These are phyloP conservation scores for Citrus sp. DNA, from an alignment of 345 rosid genomes.

Conservation along the genomic window DNA sequence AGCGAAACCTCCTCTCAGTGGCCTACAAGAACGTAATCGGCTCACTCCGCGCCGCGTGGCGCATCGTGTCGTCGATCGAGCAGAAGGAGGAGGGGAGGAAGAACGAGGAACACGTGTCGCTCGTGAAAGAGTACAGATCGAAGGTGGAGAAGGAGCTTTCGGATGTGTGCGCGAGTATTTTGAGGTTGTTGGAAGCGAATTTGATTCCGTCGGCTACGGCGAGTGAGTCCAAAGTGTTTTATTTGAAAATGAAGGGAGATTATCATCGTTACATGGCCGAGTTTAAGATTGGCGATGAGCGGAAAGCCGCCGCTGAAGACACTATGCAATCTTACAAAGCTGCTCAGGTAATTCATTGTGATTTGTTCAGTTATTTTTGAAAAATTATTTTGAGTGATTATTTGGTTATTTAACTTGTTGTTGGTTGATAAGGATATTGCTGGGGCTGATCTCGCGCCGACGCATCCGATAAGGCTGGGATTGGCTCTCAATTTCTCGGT, in stretches of 20 bases:
- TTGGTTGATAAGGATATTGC: constrained; percentile 56
- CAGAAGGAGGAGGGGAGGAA: constrained; percentile 91
- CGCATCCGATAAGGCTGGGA: constrained; percentile 90
- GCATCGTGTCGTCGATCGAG: constrained; percentile 92
- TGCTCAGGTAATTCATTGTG: constrained; percentile 56
- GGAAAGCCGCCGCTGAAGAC: constrained; percentile 93
- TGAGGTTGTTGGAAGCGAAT: constrained; percentile 58
- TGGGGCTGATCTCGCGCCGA: constrained; percentile 74
- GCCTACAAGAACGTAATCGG: constrained; percentile 99
- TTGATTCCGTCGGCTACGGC: constrained; percentile 72
- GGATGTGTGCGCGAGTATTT: constrained; percentile 70
- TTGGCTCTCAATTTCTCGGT: constrained; percentile 85
- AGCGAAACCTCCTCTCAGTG: constrained; percentile 91
- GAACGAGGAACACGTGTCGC: constrained; percentile 89
- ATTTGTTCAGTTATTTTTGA: no score
- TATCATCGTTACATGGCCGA: constrained; percentile 93
- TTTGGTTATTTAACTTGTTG: neutral
- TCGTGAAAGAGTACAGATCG: constrained; percentile 93
- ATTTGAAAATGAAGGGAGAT: constrained; percentile 73
- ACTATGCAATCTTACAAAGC: constrained; percentile 92
- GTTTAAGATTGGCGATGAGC: constrained; percentile 81
- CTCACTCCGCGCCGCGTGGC: constrained; percentile 96
- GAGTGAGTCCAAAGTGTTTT: constrained; percentile 55
- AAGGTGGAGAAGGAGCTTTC: constrained; percentile 81
- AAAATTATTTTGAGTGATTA: no score